These are phyloP conservation scores for Cordyceps cateniannulata DNA, from an alignment of 2,329 filamentous ascomycete genomes.

Conservation along the genomic window DNA sequence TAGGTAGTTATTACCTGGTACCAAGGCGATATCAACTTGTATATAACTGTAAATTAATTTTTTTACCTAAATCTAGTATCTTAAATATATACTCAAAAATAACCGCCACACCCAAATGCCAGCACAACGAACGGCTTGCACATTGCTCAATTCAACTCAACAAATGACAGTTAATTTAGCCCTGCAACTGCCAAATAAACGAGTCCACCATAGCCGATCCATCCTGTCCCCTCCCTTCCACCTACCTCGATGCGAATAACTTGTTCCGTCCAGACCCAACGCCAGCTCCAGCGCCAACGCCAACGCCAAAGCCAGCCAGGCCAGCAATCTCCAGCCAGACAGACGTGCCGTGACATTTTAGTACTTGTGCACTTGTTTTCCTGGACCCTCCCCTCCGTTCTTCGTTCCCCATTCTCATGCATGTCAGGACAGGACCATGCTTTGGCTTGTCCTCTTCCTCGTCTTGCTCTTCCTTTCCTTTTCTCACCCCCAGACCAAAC, in stretches of 20 bases:
- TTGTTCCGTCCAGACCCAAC: not conserved
- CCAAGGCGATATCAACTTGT: not conserved
- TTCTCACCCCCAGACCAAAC: not conserved
- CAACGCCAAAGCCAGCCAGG: too few relatives aligned
- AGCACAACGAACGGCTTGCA: too few relatives aligned
- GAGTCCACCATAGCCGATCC: too few relatives aligned
- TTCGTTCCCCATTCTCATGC: slow-evolving; percentile 32
- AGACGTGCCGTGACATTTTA: too few relatives aligned
- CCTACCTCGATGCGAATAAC: too few relatives aligned
- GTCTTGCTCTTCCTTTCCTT: not conserved
- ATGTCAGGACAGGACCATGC: slow-evolving; percentile 21
- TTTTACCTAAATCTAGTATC: not conserved
- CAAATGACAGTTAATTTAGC: too few relatives aligned
- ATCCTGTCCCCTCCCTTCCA: too few relatives aligned
- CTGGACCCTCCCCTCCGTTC: slow-evolving; percentile 21
- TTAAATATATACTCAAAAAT: too few relatives aligned
- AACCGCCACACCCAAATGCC: too few relatives aligned
- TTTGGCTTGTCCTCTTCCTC: not conserved
- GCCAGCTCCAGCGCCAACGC: not conserved
- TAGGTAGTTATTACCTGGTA: not conserved
- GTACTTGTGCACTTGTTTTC: slow-evolving; percentile 16
- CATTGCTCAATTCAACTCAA: too few relatives aligned
- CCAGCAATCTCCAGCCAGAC: too few relatives aligned
- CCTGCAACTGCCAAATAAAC: too few relatives aligned
- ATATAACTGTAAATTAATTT: not conserved